Evolutionary conservation across 2,329 filamentous ascomycete genomes (phyloP).

Genomic region (Colletotrichum scovillei): DNA sequence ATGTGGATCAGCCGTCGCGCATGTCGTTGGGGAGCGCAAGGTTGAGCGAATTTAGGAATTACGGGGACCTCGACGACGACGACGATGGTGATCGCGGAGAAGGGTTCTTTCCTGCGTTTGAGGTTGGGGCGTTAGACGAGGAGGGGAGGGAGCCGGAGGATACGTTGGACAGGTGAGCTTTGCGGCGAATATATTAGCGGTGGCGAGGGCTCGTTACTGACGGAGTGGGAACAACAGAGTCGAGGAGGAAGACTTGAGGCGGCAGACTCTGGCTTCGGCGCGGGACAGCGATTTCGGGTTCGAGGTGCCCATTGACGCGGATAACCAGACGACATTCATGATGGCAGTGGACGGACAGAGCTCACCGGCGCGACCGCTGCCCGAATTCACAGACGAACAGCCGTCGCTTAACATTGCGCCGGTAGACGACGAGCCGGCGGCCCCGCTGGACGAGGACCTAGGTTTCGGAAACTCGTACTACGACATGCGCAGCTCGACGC

Average conservation of each 20-base stretch:
- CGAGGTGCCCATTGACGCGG: conserved; percentile 58
- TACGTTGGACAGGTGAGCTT: not conserved
- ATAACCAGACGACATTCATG: conserved; percentile 63
- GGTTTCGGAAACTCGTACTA: conserved; percentile 7
- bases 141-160: conserved; percentile 52
- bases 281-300: conserved; percentile 64
- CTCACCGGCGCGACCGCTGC: conserved; percentile 34
- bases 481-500: conserved; percentile 29
- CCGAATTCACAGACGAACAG: conserved; percentile 36
- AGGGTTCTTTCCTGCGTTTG: conserved; percentile 60
- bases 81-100: conserved; percentile 57
- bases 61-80: conserved; percentile 51
- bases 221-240: conserved; percentile 36
- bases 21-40: conserved; percentile 63
- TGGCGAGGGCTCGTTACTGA: conserved; percentile 30
- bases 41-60: conserved; percentile 63
- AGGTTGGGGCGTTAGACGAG: conserved; percentile 37
- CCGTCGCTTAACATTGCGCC: conserved; percentile 23
- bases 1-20: conserved; percentile 58
- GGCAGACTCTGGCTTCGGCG: conserved; percentile 48
- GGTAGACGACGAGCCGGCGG: conserved; percentile 36
- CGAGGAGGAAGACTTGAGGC: conserved; percentile 54
- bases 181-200: too few relatives aligned
- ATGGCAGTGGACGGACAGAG: conserved; percentile 48
- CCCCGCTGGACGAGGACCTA: conserved; percentile 8